Conservation (phyloP, 1,284 basidiomycete species). For the Macrocystidia cucumis region DNA sequence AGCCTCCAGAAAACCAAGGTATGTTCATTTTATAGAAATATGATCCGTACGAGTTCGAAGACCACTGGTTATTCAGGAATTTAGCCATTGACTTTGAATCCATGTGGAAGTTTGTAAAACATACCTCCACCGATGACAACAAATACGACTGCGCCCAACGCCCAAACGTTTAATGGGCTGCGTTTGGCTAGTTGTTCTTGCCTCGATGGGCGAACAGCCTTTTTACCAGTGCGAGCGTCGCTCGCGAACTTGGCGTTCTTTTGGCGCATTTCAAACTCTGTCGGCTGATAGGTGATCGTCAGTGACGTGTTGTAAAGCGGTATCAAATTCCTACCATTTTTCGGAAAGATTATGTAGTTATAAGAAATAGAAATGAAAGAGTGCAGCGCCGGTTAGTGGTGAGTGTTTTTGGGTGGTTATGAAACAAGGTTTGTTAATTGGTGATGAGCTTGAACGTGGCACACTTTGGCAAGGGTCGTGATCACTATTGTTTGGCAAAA, state of each 20-base stretch:
- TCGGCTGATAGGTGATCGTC: slow-evolving; percentile 30
- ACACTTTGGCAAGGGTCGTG: slow-evolving; percentile 7
- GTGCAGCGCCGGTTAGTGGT: not conserved
- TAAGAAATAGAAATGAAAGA: slow-evolving; percentile 1
- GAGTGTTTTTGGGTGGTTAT: slow-evolving; percentile 7
- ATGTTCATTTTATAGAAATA: slow-evolving; percentile 55
- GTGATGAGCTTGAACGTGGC: slow-evolving; percentile 16
- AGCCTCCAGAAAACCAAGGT: too few relatives aligned
- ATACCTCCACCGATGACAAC: slow-evolving; percentile 71
- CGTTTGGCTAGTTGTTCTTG: slow-evolving; percentile 62
- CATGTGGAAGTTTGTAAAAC: slow-evolving; percentile 22
- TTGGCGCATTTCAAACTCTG: slow-evolving; percentile 73
- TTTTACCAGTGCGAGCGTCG: slow-evolving; percentile 65
- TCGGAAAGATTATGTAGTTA: slow-evolving; percentile 1
- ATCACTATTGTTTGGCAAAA: slow-evolving; percentile 1
- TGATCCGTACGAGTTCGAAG: slow-evolving; percentile 58
- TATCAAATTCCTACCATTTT: slow-evolving; percentile 11
- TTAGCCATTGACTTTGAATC: too few relatives aligned
- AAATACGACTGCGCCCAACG: slow-evolving; percentile 59
- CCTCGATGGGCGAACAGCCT: slow-evolving; percentile 61
- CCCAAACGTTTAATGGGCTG: slow-evolving; percentile 67
- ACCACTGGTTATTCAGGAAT: slow-evolving; percentile 42
- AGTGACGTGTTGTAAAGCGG: not conserved
- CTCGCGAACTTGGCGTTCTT: slow-evolving; percentile 73
- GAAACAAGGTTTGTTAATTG: slow-evolving; percentile 3